These are phyloP conservation scores for Boechera stricta DNA, from an alignment of 345 rosid genomes.

Conservation along the genomic window DNA sequence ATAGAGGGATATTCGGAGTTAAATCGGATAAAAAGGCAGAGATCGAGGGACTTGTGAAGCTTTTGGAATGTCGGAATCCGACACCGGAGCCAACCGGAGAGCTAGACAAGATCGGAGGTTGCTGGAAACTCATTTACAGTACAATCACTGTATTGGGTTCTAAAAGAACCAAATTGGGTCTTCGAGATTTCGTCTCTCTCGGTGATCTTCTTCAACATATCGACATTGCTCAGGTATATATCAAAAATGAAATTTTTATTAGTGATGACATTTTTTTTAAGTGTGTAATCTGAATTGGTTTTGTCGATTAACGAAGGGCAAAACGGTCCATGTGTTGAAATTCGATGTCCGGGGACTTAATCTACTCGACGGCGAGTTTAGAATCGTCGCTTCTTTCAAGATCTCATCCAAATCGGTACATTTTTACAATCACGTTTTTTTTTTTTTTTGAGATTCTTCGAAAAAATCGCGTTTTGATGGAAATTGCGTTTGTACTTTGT, in stretches of 20 bases:
- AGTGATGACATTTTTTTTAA: neutral
- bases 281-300: conserved; percentile 8
- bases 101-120: conserved; percentile 72
- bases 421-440: neutral
- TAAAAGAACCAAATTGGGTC: conserved; percentile 82
- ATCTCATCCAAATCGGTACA: conserved; percentile 70
- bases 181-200: conserved; percentile 79
- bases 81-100: conserved; percentile 71
- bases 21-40: conserved; percentile 67
- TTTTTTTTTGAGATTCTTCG: neutral
- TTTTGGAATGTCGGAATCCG: conserved; percentile 80
- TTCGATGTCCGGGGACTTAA: conserved; percentile 81
- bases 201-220: conserved; percentile 80
- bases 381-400: conserved; percentile 76
- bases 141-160: conserved; percentile 82
- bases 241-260: neutral
- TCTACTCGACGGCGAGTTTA: conserved; percentile 72
- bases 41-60: conserved; percentile 63
- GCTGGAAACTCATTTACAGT: conserved; percentile 83
- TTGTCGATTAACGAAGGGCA: conserved; percentile 60
- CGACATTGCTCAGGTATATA: conserved; percentile 65
- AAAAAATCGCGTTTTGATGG: conserved; percentile 19
- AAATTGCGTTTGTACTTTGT: conserved; percentile 30
- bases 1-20: conserved; percentile 87
- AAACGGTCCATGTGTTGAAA: conserved; percentile 87